These are phyloP conservation scores for Fusarium robinianum DNA, from an alignment of 2,329 filamentous ascomycete genomes.

Conservation along the genomic window DNA sequence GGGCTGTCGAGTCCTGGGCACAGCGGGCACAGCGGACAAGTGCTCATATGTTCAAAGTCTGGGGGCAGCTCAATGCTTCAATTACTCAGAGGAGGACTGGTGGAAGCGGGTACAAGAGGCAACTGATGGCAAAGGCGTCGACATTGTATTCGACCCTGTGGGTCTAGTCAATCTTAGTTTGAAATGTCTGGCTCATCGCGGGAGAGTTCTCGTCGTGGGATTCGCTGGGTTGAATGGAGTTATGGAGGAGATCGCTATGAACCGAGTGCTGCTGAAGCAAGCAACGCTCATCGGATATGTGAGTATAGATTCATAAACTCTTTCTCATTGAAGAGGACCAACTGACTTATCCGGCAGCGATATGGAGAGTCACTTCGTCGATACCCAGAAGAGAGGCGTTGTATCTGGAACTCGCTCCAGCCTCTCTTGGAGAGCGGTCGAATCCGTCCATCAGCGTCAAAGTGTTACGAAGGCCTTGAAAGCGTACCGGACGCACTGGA, in stretches of 20 bases:
- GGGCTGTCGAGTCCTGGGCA: constrained; percentile 58
- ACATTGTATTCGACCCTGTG: constrained; percentile 63
- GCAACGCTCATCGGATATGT: constrained; percentile 59
- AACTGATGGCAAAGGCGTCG: constrained; percentile 55
- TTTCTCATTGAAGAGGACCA: neutral
- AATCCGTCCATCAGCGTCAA: constrained; percentile 57
- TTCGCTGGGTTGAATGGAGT: constrained; percentile 59
- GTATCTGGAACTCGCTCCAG: constrained; percentile 57
- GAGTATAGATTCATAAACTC: constrained; percentile 26
- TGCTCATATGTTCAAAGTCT: constrained; percentile 44
- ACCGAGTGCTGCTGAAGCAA: constrained; percentile 57
- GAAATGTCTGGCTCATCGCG: constrained; percentile 57
- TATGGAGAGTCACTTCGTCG: constrained; percentile 61
- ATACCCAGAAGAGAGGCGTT: constrained; percentile 50
- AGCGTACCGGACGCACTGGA: constrained; percentile 54
- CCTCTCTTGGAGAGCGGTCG: constrained; percentile 50
- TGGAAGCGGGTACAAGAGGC: constrained; percentile 53
- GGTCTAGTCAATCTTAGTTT: constrained; percentile 60
- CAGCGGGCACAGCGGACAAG: constrained; percentile 54
- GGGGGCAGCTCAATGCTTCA: constrained; percentile 49
- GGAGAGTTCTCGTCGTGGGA: constrained; percentile 59
- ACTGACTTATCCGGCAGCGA: constrained; percentile 42
- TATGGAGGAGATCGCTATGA: constrained; percentile 60
- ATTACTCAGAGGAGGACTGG: constrained; percentile 51
- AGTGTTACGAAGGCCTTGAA: constrained; percentile 54